Conservation (phyloP, 2,329 filamentous ascomycete genomes). For the Epichloe sylvatica region DNA sequence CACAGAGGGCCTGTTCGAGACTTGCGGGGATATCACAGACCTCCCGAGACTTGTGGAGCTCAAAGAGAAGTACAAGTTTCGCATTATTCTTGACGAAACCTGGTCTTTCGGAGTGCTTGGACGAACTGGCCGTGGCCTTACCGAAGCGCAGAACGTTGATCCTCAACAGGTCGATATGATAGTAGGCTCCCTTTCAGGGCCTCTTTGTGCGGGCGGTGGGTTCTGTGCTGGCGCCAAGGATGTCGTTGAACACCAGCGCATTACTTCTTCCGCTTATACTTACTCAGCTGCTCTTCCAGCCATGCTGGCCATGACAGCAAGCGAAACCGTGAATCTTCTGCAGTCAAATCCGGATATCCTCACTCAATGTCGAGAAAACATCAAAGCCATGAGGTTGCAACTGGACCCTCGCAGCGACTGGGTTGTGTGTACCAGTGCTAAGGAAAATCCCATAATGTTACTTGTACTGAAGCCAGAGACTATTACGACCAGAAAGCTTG, state of each 20-base stretch:
- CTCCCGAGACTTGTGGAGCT: constrained; percentile 83
- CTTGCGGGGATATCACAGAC: constrained; percentile 69
- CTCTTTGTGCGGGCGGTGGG: constrained; percentile 81
- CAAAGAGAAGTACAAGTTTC: constrained; percentile 95
- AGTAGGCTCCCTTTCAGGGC: constrained; percentile 78
- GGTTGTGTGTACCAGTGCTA: constrained; percentile 66
- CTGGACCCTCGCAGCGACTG: constrained; percentile 89
- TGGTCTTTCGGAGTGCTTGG: constrained; percentile 95
- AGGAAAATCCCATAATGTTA: constrained; percentile 78
- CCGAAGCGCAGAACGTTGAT: constrained; percentile 94
- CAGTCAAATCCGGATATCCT: constrained; percentile 79
- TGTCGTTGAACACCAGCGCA: constrained; percentile 90
- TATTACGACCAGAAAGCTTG: constrained; percentile 54
- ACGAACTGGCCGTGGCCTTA: constrained; percentile 78
- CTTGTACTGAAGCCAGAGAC: constrained; percentile 74
- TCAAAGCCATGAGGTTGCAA: constrained; percentile 70
- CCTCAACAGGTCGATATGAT: constrained; percentile 93
- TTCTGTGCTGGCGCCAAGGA: constrained; percentile 89
- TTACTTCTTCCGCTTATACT: constrained; percentile 83
- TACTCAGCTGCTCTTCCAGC: constrained; percentile 91
- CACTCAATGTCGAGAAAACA: constrained; percentile 67
- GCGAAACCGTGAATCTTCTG: constrained; percentile 74
- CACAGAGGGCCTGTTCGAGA: constrained; percentile 89
- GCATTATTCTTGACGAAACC: constrained; percentile 91
- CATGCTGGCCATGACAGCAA: constrained; percentile 87